Conservation (phyloP, 805 yeast species). For the Dipodascopsis tothii region DNA sequence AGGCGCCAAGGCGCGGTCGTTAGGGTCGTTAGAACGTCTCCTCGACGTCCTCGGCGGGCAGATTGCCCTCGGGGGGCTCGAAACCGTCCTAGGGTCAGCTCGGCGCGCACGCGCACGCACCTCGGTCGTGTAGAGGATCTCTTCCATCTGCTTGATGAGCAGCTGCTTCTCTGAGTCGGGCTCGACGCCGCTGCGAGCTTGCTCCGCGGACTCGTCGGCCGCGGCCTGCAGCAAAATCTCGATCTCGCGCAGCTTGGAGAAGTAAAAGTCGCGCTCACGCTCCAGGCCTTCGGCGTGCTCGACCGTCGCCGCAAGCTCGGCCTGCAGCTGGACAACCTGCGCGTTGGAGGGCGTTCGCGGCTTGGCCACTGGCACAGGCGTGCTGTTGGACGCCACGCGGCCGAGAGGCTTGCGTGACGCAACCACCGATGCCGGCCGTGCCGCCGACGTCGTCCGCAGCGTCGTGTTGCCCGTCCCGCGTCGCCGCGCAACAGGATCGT, state of each 20-base stretch:
- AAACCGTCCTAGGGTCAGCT: background rate
- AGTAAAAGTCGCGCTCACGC: constrained; percentile 83
- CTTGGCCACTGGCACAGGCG: constrained; percentile 8
- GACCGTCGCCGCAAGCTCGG: constrained; percentile 51
- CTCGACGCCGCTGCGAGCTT: constrained; percentile 52
- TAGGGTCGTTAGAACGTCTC: constrained; percentile 1
- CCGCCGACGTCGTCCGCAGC: constrained; percentile 5
- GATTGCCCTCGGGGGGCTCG: background rate
- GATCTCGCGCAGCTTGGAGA: constrained; percentile 78
- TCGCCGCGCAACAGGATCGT: constrained; percentile 62
- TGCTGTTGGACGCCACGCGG: constrained; percentile 1
- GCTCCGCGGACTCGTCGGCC: constrained; percentile 43
- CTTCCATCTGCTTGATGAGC: constrained; percentile 52
- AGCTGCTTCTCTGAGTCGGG: constrained; percentile 12
- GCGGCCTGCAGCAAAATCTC: constrained; percentile 70
- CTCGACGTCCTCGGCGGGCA: background rate
- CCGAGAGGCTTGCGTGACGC: constrained; percentile 11
- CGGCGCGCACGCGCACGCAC: constrained; percentile 1
- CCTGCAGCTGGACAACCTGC: constrained; percentile 32
- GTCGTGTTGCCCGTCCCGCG: constrained; percentile 26
- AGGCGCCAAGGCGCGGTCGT: no score
- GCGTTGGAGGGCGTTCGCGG: constrained; percentile 20
- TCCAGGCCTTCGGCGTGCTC: constrained; percentile 55
- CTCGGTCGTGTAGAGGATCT: constrained; percentile 64
- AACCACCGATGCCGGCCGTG: constrained; percentile 9